Percentiles rank a stretch among this genome's conserved stretches.
Conservation (phyloP, 169 alveolate species). For the Miamiensis avidus region DNA sequence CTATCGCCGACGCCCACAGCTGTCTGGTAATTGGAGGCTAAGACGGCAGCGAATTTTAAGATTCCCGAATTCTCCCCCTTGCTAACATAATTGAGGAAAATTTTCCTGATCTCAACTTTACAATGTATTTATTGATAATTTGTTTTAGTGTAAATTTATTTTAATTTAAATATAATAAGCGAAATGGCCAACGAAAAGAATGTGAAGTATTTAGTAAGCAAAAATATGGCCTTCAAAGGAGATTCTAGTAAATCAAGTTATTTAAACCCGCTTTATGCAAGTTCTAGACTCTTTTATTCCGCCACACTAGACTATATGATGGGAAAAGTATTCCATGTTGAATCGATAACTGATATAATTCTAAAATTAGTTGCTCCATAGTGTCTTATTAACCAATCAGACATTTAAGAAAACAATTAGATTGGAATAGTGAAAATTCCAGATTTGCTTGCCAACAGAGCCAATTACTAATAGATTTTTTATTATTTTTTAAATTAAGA, state of each 20-base stretch:
- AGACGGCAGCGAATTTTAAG: constrained; percentile 8
- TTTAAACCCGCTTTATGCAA: constrained; percentile 8
- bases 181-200: constrained; percentile 5
- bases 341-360: background rate
- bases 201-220: constrained; percentile 9
- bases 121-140: background rate
- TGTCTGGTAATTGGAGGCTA: background rate
- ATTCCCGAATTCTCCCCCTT: constrained; percentile 9
- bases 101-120: background rate
- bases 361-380: constrained; percentile 9
- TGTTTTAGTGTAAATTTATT: background rate
- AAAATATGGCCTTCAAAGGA: background rate
- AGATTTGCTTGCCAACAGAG: background rate
- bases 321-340: constrained; percentile 13
- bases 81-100: constrained; percentile 16
- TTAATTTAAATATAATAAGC: background rate
- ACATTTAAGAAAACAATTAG: constrained; percentile 5
- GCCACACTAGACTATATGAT: background rate
- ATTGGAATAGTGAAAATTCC: background rate
- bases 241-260: background rate
- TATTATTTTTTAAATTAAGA: constrained; percentile 4
- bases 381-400: background rate
- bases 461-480: constrained; percentile 2
- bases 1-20: background rate
- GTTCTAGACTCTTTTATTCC: constrained; percentile 5